These are phyloP conservation scores for Hymenoscyphus fructigenus DNA, from an alignment of 2,329 filamentous ascomycete genomes.

Conservation along the genomic window DNA sequence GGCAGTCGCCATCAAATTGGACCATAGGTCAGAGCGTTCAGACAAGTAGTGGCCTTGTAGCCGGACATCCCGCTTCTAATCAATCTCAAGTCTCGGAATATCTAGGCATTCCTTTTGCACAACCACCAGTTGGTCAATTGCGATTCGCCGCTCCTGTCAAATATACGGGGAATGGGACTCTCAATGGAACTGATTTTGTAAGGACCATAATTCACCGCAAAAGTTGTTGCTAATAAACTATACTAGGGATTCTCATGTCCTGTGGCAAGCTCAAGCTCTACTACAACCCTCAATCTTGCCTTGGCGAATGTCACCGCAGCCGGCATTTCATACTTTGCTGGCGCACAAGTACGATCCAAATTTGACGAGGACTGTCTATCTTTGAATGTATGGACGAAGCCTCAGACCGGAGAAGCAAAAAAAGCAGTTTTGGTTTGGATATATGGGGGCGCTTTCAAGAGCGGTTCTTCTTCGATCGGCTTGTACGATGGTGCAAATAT, in stretches of 20 bases:
- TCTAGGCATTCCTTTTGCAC: constrained; percentile 42
- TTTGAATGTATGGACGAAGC: constrained; percentile 41
- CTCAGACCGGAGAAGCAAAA: constrained; percentile 34
- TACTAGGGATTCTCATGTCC: constrained; percentile 27
- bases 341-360: constrained; percentile 12
- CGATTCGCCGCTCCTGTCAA: constrained; percentile 39
- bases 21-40: constrained; percentile 17
- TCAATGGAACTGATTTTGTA: constrained; percentile 22
- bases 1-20: constrained; percentile 13
- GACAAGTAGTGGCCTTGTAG: constrained; percentile 26
- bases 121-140: constrained; percentile 39
- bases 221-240: constrained; percentile 14
- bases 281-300: constrained; percentile 3
- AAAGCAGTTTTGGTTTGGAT: constrained; percentile 48
- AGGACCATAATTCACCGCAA: neutral
- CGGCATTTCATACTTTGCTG: constrained; percentile 17
- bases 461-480: constrained; percentile 40
- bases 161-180: constrained; percentile 13
- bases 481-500: constrained; percentile 46
- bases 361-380: constrained; percentile 41
- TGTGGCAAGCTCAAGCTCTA: constrained; percentile 7
- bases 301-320: constrained; percentile 28
- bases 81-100: constrained; percentile 34
- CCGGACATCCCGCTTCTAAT: constrained; percentile 24
- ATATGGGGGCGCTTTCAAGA: constrained; percentile 43